A percentile compares a stretch with the other conserved stretches of the same genome.
Evolutionary conservation across 805 yeast species (phyloP).

Genomic region (Starmerella kuoi): DNA sequence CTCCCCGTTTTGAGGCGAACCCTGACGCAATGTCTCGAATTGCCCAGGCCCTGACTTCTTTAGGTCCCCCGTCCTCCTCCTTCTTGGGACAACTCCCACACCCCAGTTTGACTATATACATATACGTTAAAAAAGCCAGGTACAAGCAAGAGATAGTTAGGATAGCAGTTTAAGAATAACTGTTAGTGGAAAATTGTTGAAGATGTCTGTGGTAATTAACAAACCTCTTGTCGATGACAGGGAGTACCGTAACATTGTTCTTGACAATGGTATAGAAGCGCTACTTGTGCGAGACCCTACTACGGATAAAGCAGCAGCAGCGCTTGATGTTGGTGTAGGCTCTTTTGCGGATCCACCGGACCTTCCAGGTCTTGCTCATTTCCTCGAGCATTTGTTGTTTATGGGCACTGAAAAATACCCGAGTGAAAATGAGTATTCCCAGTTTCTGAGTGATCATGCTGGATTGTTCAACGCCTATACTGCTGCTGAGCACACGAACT

Average conservation of each 20-base stretch:
- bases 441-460: slow-evolving; percentile 67
- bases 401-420: slow-evolving; percentile 75
- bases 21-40: too few relatives aligned
- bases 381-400: slow-evolving; percentile 73
- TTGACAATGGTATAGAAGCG: slow-evolving; percentile 58
- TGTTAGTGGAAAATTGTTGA: too few relatives aligned
- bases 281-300: slow-evolving; percentile 67
- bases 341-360: slow-evolving; percentile 63
- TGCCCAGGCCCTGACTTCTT: too few relatives aligned
- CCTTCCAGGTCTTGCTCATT: slow-evolving; percentile 75
- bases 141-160: too few relatives aligned
- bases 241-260: slow-evolving; percentile 49
- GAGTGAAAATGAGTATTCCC: slow-evolving; percentile 57
- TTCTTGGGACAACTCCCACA: too few relatives aligned
- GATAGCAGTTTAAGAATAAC: too few relatives aligned
- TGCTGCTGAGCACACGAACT: slow-evolving; percentile 77
- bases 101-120: too few relatives aligned
- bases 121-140: too few relatives aligned
- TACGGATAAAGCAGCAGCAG: slow-evolving; percentile 50
- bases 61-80: too few relatives aligned
- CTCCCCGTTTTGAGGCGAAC: too few relatives aligned
- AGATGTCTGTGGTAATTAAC: too few relatives aligned
- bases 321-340: slow-evolving; percentile 69
- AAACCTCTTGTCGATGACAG: slow-evolving; percentile 52
- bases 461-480: slow-evolving; percentile 92